A percentile compares a stretch with the other conserved stretches of the same genome.
phyloP scores from a whole-genome alignment of 148 eudicot genomes.

The Vaccinium corymbosum region DNA sequence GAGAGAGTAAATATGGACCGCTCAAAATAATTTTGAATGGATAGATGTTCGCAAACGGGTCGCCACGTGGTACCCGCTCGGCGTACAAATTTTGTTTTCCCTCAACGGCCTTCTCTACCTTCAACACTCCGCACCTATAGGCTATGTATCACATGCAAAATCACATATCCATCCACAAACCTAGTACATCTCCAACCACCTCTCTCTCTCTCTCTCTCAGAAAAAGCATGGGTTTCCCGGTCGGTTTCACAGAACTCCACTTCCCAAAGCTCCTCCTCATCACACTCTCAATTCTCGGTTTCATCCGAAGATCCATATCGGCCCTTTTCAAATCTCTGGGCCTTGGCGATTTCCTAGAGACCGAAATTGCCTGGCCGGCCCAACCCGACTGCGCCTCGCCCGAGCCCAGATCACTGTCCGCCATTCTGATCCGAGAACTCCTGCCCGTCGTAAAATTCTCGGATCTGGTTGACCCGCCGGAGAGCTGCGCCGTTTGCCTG shows the following conservation, averaged over 20 bases:
- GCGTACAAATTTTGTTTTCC: no score
- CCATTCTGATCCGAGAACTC: conserved; percentile 54
- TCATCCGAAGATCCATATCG: conserved; percentile 31
- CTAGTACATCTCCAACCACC: no score
- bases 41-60: no score
- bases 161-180: no score
- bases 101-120: no score
- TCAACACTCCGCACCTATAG: no score
- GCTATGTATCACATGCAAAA: no score
- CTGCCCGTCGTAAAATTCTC: conserved; percentile 61
- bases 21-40: no score
- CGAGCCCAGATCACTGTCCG: conserved; percentile 44
- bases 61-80: no score
- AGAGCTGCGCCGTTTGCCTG: conserved; percentile 65
- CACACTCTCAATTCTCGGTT: conserved; percentile 39
- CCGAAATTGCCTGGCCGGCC: conserved; percentile 35
- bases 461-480: conserved; percentile 41
- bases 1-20: no score
- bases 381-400: conserved; percentile 19
- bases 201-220: no score
- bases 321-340: conserved; percentile 37
- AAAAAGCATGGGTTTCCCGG: conserved; percentile 33
- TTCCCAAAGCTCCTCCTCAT: conserved; percentile 57
- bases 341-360: conserved; percentile 64
- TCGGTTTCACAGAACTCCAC: conserved; percentile 48